Evolutionary conservation across 352 stramenopile genomes (phyloP).

Genomic region (Blastocystis sp.): DNA sequence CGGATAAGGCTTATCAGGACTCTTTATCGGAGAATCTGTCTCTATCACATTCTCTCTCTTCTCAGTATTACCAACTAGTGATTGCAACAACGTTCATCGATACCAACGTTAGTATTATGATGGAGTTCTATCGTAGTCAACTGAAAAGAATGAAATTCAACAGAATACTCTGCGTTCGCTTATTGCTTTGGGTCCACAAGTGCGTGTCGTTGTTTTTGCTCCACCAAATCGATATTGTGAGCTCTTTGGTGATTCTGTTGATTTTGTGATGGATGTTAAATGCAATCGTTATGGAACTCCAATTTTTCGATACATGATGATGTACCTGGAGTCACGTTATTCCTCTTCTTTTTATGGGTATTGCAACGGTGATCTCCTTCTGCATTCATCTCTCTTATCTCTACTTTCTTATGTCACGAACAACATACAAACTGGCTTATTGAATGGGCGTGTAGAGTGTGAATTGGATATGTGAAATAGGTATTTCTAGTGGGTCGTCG

Average conservation of each 20-base stretch:
- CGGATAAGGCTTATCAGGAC: too few relatives aligned
- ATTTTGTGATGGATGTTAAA: neutral
- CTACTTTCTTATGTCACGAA: neutral
- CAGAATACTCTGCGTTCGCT: neutral
- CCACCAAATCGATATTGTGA: neutral
- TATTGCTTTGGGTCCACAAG: neutral
- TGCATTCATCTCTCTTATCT: neutral
- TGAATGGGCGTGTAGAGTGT: neutral
- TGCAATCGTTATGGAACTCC: conserved; percentile 23
- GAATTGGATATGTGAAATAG: neutral
- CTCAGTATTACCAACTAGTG: neutral
- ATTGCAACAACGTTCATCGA: conserved; percentile 22
- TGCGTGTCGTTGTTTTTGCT: neutral
- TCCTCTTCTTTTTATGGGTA: conserved; percentile 20
- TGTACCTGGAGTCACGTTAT: neutral
- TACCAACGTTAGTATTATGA: neutral
- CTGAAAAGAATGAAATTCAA: neutral
- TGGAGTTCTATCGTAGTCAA: neutral
- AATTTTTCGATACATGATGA: conserved; percentile 50
- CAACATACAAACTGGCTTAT: neutral
- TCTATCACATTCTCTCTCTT: too few relatives aligned
- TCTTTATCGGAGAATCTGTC: too few relatives aligned
- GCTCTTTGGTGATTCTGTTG: neutral
- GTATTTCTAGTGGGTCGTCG: conserved; percentile 2
- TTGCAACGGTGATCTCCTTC: conserved; percentile 44